Percentiles rank a stretch among this genome's conserved stretches.
Evolutionary conservation across 768 basidiomycete genomes (phyloP).

Genomic region (Mycena albidolilacea): DNA sequence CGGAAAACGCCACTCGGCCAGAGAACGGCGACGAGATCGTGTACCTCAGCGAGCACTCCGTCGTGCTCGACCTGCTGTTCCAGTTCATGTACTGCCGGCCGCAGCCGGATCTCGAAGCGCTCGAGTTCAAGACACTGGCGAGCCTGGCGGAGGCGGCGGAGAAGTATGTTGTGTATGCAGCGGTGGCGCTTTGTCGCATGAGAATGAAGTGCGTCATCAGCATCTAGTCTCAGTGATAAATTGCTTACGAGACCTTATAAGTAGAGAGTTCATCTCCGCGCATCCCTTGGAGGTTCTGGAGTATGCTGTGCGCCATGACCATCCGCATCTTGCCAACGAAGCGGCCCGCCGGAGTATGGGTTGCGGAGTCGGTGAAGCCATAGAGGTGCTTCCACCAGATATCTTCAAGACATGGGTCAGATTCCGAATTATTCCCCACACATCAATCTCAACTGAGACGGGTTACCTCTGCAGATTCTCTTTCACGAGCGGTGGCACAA

Average conservation of each 20-base stretch:
- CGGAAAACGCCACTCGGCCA: not conserved
- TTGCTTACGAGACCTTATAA: no score
- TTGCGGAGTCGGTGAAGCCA: not conserved
- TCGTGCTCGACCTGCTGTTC: no score
- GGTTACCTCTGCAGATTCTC: no score
- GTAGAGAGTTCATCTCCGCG: not conserved
- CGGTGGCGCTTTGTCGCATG: not conserved
- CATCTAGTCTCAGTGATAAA: not conserved
- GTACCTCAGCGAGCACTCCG: no score
- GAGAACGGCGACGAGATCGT: not conserved
- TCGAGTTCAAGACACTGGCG: no score
- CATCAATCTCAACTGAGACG: no score
- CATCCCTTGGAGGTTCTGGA: constrained; percentile 9
- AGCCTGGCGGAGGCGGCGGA: not conserved
- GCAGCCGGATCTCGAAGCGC: no score
- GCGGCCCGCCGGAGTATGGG: constrained; percentile 3
- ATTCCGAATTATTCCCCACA: no score
- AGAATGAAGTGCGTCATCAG: not conserved
- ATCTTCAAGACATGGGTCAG: constrained; percentile 8
- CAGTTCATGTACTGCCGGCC: no score
- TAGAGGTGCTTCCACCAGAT: not conserved
- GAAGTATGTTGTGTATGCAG: not conserved
- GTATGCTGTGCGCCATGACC: not conserved
- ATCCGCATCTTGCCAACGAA: not conserved
- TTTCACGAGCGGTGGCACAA: no score